Conservation (phyloP, 441 rosid species). For the Pelargonium australe region DNA sequence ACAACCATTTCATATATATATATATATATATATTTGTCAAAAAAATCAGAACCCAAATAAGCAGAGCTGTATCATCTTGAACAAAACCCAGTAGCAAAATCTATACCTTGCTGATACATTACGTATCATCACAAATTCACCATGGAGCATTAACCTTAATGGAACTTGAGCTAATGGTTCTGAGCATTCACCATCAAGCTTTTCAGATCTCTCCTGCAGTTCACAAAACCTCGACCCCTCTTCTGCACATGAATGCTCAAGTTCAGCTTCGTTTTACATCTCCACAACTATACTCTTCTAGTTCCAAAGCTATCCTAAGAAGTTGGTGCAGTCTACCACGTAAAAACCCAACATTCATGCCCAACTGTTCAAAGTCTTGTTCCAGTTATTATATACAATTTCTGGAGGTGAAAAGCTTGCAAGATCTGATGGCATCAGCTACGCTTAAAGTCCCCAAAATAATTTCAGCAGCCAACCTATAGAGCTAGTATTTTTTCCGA, state of each 20-base stretch:
- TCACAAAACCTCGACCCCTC: not conserved
- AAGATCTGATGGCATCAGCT: not conserved
- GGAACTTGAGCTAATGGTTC: not conserved
- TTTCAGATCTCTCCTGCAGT: not conserved
- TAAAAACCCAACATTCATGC: slow-evolving; percentile 1
- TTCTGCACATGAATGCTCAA: not conserved
- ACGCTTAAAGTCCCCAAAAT: not conserved
- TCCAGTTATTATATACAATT: no score
- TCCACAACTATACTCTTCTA: not conserved
- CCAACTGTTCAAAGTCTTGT: not conserved
- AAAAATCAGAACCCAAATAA: no score
- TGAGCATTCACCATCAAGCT: not conserved
- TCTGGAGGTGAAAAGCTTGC: not conserved
- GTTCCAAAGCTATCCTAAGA: not conserved
- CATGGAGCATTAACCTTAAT: slow-evolving; percentile 3
- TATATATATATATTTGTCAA: no score
- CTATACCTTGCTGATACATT: not conserved
- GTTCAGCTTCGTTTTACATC: not conserved
- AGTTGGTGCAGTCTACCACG: not conserved
- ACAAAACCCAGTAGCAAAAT: not conserved
- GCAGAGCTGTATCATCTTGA: no score
- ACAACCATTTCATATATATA: no score
- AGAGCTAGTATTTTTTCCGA: not conserved
- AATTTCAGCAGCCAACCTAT: not conserved
- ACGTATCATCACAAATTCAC: not conserved